A percentile compares a stretch with the other conserved stretches of the same genome.
Conservation (phyloP, 2,329 filamentous ascomycete species). For the Phaeophleospora eucalypticola region DNA sequence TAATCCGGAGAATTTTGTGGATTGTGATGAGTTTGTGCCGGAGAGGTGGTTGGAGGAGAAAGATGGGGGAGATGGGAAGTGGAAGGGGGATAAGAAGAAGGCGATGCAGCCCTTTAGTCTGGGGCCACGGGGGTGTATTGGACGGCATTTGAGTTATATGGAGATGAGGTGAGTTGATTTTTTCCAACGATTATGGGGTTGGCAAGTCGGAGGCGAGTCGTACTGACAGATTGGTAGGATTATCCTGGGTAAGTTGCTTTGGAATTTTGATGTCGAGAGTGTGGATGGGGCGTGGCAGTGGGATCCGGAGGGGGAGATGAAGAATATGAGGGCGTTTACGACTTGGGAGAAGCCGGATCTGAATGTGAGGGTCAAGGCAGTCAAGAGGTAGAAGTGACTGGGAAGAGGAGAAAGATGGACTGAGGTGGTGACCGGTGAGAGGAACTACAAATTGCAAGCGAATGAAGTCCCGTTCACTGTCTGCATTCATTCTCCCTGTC, state of each 20-base stretch:
- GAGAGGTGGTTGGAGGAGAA: conserved; percentile 27
- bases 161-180: conserved; percentile 8
- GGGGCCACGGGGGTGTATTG: conserved; percentile 12
- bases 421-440: too few relatives aligned
- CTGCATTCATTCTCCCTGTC: background rate
- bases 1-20: conserved; percentile 19
- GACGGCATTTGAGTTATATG: conserved; percentile 9
- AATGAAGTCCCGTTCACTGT: background rate
- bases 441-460: too few relatives aligned
- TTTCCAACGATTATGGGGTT: too few relatives aligned
- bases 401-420: too few relatives aligned
- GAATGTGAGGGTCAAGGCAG: conserved; percentile 5
- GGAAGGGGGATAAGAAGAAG: conserved; percentile 6
- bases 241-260: conserved; percentile 3
- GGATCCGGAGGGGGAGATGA: conserved; percentile 10
- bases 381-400: background rate
- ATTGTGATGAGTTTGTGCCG: conserved; percentile 27
- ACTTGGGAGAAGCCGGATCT: conserved; percentile 11
- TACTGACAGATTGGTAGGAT: too few relatives aligned
- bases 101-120: conserved; percentile 11
- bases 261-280: conserved; percentile 7
- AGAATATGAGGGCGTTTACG: conserved; percentile 8
- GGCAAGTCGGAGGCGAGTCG: too few relatives aligned
- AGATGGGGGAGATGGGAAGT: background rate
- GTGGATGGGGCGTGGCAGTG: conserved; percentile 11